Evolutionary conservation across 2,329 filamentous ascomycete genomes (phyloP), one percentile per base, ranked within the genome.

Genomic region (Corynespora cassiicola): DNA sequence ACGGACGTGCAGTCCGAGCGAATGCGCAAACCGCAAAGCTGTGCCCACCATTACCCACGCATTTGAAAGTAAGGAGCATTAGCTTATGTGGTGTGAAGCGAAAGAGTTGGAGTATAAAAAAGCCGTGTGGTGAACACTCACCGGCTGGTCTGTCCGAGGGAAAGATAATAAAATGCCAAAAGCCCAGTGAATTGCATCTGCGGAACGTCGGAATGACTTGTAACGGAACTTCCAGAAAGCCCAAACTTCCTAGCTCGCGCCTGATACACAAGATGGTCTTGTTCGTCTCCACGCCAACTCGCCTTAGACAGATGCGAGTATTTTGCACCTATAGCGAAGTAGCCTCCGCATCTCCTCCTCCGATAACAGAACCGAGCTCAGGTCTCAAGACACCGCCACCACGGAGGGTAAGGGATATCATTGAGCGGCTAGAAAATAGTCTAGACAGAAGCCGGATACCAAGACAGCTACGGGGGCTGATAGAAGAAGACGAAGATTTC

Each of bases 261-360:
- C 36, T 71, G 69, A 39, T 71, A 73, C 6, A 68, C 37, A 11
- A 64, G 29, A 40, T 72, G 68, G 29, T 70, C 67, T 20, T 42
- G 47, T 14, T 59, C 53, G 12, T 60, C 54, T 3, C 34, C 52
- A 32, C 35, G 42, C 58, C 57, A 61, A 5, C 37, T 42, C 5
- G 56, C 55, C 28, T 63, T 51, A n/a, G 52, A 47, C 18, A 69
- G 56, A 35, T 66, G 56, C n/a, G 62, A 61, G 31, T 69, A 63
- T 36, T 63, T 65, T 23, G 70, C 63, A 4, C 63, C 70, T n/a
- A 74, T 68, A 3, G 71, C 71, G 37, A 73, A 71, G n/a, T n/a
- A n/a, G n/a, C n/a, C n/a, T n/a, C n/a, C n/a, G 35, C 37, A 29
- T 37, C 32, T 24, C 41, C 45, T 48, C 41, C 45, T 14, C 41